phyloP scores from a whole-genome alignment of 129 eudicot genomes.

The Tanacetum coccineum region DNA sequence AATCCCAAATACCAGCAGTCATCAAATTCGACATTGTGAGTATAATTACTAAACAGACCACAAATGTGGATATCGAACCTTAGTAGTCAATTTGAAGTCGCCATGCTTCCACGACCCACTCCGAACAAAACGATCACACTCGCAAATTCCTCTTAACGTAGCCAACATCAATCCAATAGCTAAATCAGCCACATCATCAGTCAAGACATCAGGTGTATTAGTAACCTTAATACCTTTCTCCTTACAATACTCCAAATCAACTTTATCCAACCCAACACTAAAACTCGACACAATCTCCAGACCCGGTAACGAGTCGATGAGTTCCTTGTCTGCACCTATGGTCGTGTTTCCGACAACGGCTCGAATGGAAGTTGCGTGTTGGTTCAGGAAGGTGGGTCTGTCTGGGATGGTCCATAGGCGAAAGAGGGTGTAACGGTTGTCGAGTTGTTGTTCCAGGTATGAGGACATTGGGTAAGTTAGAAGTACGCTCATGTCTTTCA shows the following conservation, averaged over 20 bases:
- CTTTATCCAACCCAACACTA: slow-evolving; percentile 62
- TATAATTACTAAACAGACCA: background rate
- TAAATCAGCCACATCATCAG: slow-evolving; percentile 68
- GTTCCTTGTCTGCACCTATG: slow-evolving; percentile 42
- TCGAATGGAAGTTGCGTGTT: slow-evolving; percentile 34
- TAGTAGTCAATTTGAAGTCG: slow-evolving; percentile 47
- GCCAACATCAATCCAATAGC: slow-evolving; percentile 56
- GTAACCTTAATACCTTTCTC: slow-evolving; percentile 61
- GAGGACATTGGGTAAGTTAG: slow-evolving; percentile 45
- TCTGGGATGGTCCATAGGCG: slow-evolving; percentile 44
- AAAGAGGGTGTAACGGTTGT: slow-evolving; percentile 50
- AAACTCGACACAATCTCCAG: slow-evolving; percentile 55
- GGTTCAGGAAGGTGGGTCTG: slow-evolving; percentile 27
- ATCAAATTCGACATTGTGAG: too few relatives aligned
- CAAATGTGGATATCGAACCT: slow-evolving; percentile 33
- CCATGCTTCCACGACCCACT: slow-evolving; percentile 46
- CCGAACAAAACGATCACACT: slow-evolving; percentile 50
- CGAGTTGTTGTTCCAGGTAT: slow-evolving; percentile 57
- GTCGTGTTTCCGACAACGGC: slow-evolving; percentile 49
- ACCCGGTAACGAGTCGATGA: slow-evolving; percentile 54
- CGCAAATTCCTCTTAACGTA: slow-evolving; percentile 45
- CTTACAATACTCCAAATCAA: slow-evolving; percentile 54
- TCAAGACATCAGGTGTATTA: slow-evolving; percentile 59
- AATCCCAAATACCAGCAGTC: too few relatives aligned
- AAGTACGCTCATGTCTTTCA: slow-evolving; percentile 53